A percentile compares a stretch with the other conserved stretches of the same genome.
Evolutionary conservation across 164 flowering plant species (phyloP).

Genomic region (Umbellularia californica): DNA sequence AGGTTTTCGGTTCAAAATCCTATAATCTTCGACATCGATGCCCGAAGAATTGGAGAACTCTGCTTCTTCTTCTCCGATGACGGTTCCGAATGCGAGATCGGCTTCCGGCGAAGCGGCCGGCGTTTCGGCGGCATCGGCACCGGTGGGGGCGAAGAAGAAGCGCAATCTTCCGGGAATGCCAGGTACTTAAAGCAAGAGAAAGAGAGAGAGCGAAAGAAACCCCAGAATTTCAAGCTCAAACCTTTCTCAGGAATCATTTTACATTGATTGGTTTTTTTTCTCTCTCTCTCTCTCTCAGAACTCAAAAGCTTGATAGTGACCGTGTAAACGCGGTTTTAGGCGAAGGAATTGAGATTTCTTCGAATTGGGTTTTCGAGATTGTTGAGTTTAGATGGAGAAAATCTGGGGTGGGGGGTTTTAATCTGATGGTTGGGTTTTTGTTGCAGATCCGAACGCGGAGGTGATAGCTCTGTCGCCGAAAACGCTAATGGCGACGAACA

Average conservation of each 20-base stretch:
- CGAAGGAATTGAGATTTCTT: too few species aligned
- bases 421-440: background rate
- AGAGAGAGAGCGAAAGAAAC: background rate
- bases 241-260: too few species aligned
- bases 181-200: slow-evolving; percentile 25
- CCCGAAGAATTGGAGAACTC: slow-evolving; percentile 31
- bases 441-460: slow-evolving; percentile 88
- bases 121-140: slow-evolving; percentile 20
- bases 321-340: too few species aligned
- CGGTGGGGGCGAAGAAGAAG: slow-evolving; percentile 43
- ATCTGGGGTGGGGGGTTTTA: background rate
- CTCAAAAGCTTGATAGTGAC: too few species aligned
- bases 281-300: too few species aligned
- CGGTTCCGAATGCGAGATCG: slow-evolving; percentile 25
- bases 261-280: too few species aligned
- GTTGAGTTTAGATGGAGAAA: too few species aligned
- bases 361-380: too few species aligned
- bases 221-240: background rate
- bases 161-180: slow-evolving; percentile 82
- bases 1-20: background rate
- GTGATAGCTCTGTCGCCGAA: slow-evolving; percentile 84
- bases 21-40: background rate
- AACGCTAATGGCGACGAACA: slow-evolving; percentile 77
- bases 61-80: slow-evolving; percentile 29
- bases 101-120: slow-evolving; percentile 43